A percentile compares a stretch with the other conserved stretches of the same genome.
These are phyloP conservation scores for Trichophyton benhamiae DNA, from an alignment of 2,329 filamentous ascomycete species.

Conservation along the genomic window DNA sequence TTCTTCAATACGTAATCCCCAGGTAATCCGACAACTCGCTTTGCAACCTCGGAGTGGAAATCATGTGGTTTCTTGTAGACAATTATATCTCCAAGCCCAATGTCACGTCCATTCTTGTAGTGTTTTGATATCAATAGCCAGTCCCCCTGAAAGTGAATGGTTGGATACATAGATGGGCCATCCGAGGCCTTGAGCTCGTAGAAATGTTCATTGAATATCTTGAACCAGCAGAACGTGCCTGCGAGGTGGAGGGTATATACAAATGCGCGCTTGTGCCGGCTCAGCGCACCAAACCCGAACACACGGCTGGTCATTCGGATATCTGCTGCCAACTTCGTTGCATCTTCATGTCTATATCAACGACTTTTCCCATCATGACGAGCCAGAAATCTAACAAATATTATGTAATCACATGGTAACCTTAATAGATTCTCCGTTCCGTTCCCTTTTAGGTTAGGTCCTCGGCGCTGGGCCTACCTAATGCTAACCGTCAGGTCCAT, in stretches of 20 bases:
- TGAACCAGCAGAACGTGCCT: slow-evolving; percentile 26
- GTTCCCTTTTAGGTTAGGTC: no score
- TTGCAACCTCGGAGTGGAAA: slow-evolving; percentile 51
- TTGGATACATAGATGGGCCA: slow-evolving; percentile 84
- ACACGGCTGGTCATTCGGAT: not conserved
- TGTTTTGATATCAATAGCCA: slow-evolving; percentile 55
- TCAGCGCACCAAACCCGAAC: not conserved
- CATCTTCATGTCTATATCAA: not conserved
- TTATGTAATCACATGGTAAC: not conserved
- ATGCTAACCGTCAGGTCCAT: not conserved
- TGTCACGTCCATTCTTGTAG: slow-evolving; percentile 55
- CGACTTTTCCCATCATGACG: no score
- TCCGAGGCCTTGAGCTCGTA: slow-evolving; percentile 47
- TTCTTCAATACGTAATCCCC: slow-evolving; percentile 44
- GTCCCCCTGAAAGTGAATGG: slow-evolving; percentile 56
- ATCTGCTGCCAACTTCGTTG: not conserved
- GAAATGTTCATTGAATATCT: slow-evolving; percentile 43
- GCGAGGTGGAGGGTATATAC: slow-evolving; percentile 7
- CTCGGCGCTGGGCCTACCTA: no score
- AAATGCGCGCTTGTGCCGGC: not conserved
- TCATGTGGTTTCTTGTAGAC: slow-evolving; percentile 63
- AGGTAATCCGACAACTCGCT: slow-evolving; percentile 65
- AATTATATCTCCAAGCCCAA: slow-evolving; percentile 73
- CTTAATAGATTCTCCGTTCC: not conserved
- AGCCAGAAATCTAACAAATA: not conserved